A percentile compares a stretch with the other conserved stretches of the same genome.
phyloP scores from a whole-genome alignment of 352 stramenopile genomes.

The Phytophthora fragariae region DNA sequence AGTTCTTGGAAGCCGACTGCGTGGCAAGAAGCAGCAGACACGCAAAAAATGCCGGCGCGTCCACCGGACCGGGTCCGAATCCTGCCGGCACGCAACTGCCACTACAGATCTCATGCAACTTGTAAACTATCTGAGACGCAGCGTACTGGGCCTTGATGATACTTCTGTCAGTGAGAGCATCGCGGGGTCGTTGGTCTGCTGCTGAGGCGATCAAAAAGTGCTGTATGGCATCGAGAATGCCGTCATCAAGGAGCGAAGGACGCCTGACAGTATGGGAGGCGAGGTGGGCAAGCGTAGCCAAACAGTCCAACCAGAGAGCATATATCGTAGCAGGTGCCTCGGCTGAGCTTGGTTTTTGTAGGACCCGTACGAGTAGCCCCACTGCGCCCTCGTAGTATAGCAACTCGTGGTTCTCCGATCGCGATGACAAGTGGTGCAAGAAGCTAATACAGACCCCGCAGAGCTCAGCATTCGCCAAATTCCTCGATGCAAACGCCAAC shows the following conservation, averaged over 20 bases:
- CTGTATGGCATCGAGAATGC: constrained; percentile 68
- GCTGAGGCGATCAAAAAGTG: constrained; percentile 60
- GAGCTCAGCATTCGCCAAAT: constrained; percentile 64
- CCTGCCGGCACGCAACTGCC: constrained; percentile 14
- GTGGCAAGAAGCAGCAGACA: constrained; percentile 70
- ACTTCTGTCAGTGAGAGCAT: constrained; percentile 50
- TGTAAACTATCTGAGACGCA: constrained; percentile 62
- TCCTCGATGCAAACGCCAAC: constrained; percentile 68
- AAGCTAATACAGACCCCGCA: constrained; percentile 75
- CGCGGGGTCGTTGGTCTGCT: constrained; percentile 47
- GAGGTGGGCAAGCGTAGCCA: constrained; percentile 69
- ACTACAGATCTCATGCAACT: constrained; percentile 66
- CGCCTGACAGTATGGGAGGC: constrained; percentile 51
- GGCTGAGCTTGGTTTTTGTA: constrained; percentile 50
- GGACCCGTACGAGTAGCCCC: constrained; percentile 59
- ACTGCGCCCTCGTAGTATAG: constrained; percentile 75
- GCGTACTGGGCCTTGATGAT: constrained; percentile 65
- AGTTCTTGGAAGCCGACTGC: constrained; percentile 66
- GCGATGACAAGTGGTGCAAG: constrained; percentile 75
- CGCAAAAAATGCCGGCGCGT: constrained; percentile 61
- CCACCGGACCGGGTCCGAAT: constrained; percentile 22
- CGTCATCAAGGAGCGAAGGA: constrained; percentile 59
- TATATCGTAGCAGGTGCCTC: constrained; percentile 59
- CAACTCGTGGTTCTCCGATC: constrained; percentile 63
- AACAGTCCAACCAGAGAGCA: constrained; percentile 55